Percentiles rank a stretch among this genome's conserved stretches.
phyloP scores from a whole-genome alignment of 1,284 basidiomycete genomes.

The Vanrija sp. region DNA sequence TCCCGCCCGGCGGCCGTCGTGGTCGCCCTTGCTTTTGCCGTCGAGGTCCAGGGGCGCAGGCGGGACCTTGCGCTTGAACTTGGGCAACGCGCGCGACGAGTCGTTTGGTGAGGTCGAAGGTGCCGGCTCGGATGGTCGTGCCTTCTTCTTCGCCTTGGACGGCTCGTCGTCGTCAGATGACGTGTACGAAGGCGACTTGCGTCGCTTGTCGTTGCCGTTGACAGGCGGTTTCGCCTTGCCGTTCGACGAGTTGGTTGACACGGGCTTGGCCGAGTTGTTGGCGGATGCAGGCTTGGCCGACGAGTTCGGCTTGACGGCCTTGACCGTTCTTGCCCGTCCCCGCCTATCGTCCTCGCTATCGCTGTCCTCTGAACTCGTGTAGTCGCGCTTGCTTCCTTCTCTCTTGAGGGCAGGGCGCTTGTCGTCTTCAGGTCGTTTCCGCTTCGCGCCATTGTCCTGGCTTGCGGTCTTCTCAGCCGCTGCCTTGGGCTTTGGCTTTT shows the following conservation, averaged over 20 bases:
- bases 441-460: neutral
- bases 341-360: constrained; percentile 12
- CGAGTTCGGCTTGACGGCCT: neutral
- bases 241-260: neutral
- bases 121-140: neutral
- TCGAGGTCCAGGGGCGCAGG: constrained; percentile 9
- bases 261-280: neutral
- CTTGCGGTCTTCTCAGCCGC: neutral
- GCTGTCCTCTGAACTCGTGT: constrained; percentile 12
- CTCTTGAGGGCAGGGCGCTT: neutral
- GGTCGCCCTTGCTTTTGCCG: neutral
- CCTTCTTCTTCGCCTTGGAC: neutral
- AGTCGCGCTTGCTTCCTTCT: constrained; percentile 9
- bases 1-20: neutral
- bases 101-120: neutral
- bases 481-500: neutral
- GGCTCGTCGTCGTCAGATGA: constrained; percentile 4
- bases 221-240: constrained; percentile 3
- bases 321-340: neutral
- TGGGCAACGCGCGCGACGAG: neutral
- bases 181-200: constrained; percentile 4
- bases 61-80: neutral
- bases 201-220: neutral
- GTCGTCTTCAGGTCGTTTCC: neutral
- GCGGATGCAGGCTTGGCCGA: neutral